These are phyloP conservation scores for Fusarium chlamydosporum DNA, from an alignment of 2,329 filamentous ascomycete genomes.

Conservation along the genomic window DNA sequence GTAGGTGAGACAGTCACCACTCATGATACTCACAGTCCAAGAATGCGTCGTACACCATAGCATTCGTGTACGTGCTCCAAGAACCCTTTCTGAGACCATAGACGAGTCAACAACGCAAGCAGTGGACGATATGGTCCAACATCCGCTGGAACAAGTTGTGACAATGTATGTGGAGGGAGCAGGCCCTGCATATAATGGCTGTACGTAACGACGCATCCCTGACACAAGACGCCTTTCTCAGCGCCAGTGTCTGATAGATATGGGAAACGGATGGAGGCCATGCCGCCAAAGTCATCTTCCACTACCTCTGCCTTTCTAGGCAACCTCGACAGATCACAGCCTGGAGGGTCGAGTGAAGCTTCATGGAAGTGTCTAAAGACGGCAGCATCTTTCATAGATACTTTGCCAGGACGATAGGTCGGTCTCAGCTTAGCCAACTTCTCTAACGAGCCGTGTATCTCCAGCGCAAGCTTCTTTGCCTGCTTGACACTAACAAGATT, in stretches of 20 bases:
- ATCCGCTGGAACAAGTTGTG: constrained; percentile 38
- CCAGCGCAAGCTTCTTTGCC: constrained; percentile 48
- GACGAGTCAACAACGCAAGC: constrained; percentile 35
- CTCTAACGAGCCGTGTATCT: constrained; percentile 47
- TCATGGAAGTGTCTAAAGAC: constrained; percentile 43
- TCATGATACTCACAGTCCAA: constrained; percentile 25
- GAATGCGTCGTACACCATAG: constrained; percentile 42
- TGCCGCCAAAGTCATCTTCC: constrained; percentile 46
- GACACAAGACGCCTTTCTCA: constrained; percentile 46
- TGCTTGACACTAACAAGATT: constrained; percentile 51
- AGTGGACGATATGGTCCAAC: constrained; percentile 44
- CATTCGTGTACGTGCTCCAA: constrained; percentile 44
- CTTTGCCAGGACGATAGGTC: constrained; percentile 21
- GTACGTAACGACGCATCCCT: constrained; percentile 45
- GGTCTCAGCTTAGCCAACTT: constrained; percentile 30
- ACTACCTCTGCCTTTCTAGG: constrained; percentile 35
- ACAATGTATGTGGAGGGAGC: constrained; percentile 36
- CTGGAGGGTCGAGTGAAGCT: constrained; percentile 42
- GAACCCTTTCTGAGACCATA: constrained; percentile 44
- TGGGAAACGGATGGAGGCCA: constrained; percentile 50
- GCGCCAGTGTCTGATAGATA: constrained; percentile 33
- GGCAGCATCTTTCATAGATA: constrained; percentile 37
- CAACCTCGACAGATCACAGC: constrained; percentile 45
- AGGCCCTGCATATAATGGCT: constrained; percentile 39
- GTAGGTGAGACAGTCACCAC: background rate